Conservation (phyloP, 73 alveolate species). For the Paramecium primaurelia region DNA sequence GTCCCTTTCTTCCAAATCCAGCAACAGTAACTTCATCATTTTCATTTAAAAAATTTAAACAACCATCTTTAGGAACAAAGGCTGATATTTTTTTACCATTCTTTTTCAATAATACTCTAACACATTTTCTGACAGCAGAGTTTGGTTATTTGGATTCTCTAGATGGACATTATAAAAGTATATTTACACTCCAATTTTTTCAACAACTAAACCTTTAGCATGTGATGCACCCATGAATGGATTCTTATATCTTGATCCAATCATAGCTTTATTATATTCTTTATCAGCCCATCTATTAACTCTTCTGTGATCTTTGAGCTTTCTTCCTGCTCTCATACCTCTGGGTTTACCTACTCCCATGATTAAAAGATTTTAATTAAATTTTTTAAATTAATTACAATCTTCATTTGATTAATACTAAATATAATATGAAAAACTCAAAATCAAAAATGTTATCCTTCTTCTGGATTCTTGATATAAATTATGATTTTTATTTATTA, state of each 20-base stretch:
- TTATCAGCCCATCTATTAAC: slow-evolving; percentile 73
- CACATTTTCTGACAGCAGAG: slow-evolving; percentile 82
- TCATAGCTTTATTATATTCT: slow-evolving; percentile 67
- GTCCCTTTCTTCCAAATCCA: slow-evolving; percentile 81
- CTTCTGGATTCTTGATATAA: neutral
- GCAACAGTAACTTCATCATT: slow-evolving; percentile 76
- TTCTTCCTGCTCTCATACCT: slow-evolving; percentile 63
- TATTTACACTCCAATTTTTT: slow-evolving; percentile 64
- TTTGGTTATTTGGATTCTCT: slow-evolving; percentile 78
- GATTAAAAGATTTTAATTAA: slow-evolving; percentile 17
- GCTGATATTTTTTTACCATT: slow-evolving; percentile 72
- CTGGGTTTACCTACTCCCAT: slow-evolving; percentile 61
- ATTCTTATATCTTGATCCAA: slow-evolving; percentile 73
- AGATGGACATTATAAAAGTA: neutral
- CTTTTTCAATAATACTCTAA: slow-evolving; percentile 73
- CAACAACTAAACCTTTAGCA: slow-evolving; percentile 75
- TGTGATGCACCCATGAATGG: slow-evolving; percentile 80
- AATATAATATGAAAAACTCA: neutral
- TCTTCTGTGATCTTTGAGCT: slow-evolving; percentile 55
- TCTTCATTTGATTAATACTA: neutral
- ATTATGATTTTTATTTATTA: neutral
- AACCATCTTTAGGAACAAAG: slow-evolving; percentile 78
- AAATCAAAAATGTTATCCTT: neutral
- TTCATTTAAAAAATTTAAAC: slow-evolving; percentile 73
- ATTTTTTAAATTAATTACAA: neutral